A percentile compares a stretch with the other conserved stretches of the same genome.
These are phyloP conservation scores for Talaromyces stipitatus DNA, from an alignment of 495 filamentous ascomycete genomes.

Conservation along the genomic window DNA sequence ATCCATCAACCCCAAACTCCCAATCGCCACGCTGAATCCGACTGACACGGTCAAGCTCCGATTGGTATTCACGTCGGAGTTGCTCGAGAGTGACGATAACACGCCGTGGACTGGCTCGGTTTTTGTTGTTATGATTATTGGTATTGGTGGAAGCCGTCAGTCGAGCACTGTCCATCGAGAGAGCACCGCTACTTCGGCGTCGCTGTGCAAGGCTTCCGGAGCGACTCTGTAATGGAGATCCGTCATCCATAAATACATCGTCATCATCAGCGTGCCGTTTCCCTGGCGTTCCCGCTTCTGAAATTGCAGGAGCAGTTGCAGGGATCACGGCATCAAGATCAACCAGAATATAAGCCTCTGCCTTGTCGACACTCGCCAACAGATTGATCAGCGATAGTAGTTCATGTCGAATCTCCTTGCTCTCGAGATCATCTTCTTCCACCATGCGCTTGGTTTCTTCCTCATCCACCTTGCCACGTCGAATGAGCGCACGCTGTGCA, in stretches of 20 bases:
- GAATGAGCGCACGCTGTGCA: slow-evolving; percentile 31
- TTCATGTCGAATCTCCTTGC: slow-evolving; percentile 48
- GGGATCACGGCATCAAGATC: slow-evolving; percentile 27
- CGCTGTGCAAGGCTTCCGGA: neutral
- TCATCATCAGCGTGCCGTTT: slow-evolving; percentile 32
- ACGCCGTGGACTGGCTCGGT: slow-evolving; percentile 15
- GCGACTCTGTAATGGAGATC: neutral
- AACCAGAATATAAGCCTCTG: slow-evolving; percentile 66
- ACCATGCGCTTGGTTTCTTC: slow-evolving; percentile 42
- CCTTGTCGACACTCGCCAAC: slow-evolving; percentile 70
- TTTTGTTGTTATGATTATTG: neutral
- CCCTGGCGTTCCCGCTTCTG: slow-evolving; percentile 15
- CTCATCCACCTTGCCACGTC: slow-evolving; percentile 38
- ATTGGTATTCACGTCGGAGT: slow-evolving; percentile 75
- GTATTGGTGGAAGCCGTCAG: neutral
- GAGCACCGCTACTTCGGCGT: slow-evolving; percentile 4
- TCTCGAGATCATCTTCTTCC: slow-evolving; percentile 45
- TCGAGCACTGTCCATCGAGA: neutral
- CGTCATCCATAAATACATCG: slow-evolving; percentile 31
- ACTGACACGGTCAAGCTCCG: slow-evolving; percentile 71
- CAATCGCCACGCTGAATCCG: slow-evolving; percentile 54
- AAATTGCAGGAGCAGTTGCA: slow-evolving; percentile 6
- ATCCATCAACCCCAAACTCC: slow-evolving; percentile 43
- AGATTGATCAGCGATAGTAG: slow-evolving; percentile 85
- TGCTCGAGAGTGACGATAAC: slow-evolving; percentile 74